A percentile compares a stretch with the other conserved stretches of the same genome.
These are phyloP conservation scores for Aspergillus sp. DNA, from an alignment of 2,329 filamentous ascomycete species.

Conservation along the genomic window DNA sequence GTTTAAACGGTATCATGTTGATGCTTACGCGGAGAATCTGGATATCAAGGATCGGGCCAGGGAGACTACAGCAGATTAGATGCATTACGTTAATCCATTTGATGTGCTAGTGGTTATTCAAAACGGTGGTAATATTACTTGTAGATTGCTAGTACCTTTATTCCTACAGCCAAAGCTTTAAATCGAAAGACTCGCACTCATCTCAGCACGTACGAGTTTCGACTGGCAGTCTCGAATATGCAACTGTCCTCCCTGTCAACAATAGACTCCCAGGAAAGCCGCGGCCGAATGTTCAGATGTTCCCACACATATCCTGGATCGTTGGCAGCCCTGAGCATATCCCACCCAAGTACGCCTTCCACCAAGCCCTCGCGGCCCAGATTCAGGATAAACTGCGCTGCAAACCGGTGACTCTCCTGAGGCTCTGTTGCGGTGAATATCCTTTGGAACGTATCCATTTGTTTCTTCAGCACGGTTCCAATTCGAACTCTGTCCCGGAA, in stretches of 20 bases:
- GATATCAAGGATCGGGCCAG: conserved; percentile 8
- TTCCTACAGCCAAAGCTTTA: too few species aligned
- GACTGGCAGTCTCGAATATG: not conserved
- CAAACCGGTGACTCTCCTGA: not conserved
- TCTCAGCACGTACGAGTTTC: too few species aligned
- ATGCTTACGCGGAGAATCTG: conserved; percentile 9
- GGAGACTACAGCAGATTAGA: not conserved
- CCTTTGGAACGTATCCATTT: not conserved
- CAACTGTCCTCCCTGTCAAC: not conserved
- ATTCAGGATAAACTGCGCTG: not conserved
- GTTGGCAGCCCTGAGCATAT: not conserved
- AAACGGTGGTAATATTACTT: too few species aligned
- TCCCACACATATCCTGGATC: not conserved
- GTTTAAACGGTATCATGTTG: conserved; percentile 10
- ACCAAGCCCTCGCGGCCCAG: not conserved
- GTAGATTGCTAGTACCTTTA: too few species aligned
- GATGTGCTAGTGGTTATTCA: too few species aligned
- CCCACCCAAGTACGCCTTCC: not conserved
- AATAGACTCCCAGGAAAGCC: not conserved
- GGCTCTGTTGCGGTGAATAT: not conserved
- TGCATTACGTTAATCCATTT: too few species aligned
- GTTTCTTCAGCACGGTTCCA: not conserved
- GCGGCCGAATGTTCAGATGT: not conserved
- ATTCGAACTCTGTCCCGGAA: not conserved
- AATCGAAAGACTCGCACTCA: too few species aligned